phyloP scores from a whole-genome alignment of 2,329 filamentous ascomycete species.

The Ophiostoma novo-ulmi region DNA sequence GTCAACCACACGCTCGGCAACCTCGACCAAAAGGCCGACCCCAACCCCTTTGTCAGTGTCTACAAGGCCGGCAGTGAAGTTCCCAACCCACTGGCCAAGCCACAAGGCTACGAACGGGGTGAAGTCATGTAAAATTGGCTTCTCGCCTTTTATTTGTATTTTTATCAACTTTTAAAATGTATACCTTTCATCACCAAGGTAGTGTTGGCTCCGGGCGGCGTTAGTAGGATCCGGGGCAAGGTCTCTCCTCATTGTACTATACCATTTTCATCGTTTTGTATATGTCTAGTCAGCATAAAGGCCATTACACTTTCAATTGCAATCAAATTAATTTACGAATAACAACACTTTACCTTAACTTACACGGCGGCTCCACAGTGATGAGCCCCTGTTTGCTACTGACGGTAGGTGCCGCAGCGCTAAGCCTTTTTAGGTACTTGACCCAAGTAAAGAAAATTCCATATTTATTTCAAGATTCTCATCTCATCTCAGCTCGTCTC shows the following conservation, averaged over 20 bases:
- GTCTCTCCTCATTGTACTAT: constrained; percentile 6
- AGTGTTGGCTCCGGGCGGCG: not conserved
- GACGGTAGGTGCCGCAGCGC: not conserved
- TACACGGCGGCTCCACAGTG: constrained; percentile 10
- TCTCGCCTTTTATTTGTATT: not conserved
- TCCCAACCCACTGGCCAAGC: constrained; percentile 61
- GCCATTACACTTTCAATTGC: not conserved
- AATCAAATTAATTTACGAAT: not conserved
- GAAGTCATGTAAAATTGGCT: constrained; percentile 56
- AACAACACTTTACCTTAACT: not conserved
- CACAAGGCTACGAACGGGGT: constrained; percentile 73
- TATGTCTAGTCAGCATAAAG: not conserved
- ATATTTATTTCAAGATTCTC: not conserved
- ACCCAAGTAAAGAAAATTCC: constrained; percentile 3
- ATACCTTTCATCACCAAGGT: not conserved
- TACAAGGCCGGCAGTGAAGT: constrained; percentile 65
- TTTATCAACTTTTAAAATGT: not conserved
- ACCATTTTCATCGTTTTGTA: not conserved
- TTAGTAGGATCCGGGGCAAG: not conserved
- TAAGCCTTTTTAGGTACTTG: not conserved
- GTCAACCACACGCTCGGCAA: constrained; percentile 95
- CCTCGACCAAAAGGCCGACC: constrained; percentile 75
- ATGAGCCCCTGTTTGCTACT: not conserved
- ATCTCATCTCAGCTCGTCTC: not conserved
- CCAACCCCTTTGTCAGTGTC: constrained; percentile 83